phyloP scores from a whole-genome alignment of 352 stramenopile genomes.

The Phytophthora pseudosyringae region DNA sequence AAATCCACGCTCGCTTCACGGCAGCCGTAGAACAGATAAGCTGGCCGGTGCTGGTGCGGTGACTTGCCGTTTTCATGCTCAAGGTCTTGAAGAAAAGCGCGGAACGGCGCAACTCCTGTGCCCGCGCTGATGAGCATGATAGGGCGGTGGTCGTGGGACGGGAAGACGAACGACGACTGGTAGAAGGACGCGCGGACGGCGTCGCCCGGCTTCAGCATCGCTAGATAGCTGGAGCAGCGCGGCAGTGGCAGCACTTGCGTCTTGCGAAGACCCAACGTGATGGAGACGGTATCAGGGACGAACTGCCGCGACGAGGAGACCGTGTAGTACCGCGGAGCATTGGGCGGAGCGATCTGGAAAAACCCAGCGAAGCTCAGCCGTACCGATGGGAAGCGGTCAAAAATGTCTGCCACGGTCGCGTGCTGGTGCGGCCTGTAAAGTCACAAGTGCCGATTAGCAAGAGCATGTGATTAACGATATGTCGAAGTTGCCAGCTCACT shows the following conservation, averaged over 20 bases:
- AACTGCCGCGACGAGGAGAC: constrained; percentile 80
- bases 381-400: constrained; percentile 74
- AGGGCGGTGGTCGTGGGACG: constrained; percentile 58
- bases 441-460: neutral
- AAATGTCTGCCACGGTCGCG: constrained; percentile 67
- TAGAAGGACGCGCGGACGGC: constrained; percentile 69
- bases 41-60: constrained; percentile 38
- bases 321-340: constrained; percentile 82
- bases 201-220: constrained; percentile 54
- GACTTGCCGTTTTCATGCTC: constrained; percentile 54
- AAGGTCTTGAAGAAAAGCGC: constrained; percentile 79
- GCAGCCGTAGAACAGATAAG: constrained; percentile 85
- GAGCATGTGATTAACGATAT: neutral
- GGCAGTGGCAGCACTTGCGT: constrained; percentile 57
- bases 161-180: constrained; percentile 81
- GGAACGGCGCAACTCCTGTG: constrained; percentile 85
- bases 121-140: constrained; percentile 82
- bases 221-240: constrained; percentile 79
- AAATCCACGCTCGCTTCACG: constrained; percentile 65
- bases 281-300: constrained; percentile 59
- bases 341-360: constrained; percentile 70
- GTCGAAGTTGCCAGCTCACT: neutral
- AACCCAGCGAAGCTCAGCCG: constrained; percentile 68
- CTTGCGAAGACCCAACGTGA: constrained; percentile 76
- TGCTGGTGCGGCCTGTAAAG: constrained; percentile 36